Evolutionary conservation across 768 basidiomycete species (phyloP).

Genomic region (Xerocomus spinulosus): DNA sequence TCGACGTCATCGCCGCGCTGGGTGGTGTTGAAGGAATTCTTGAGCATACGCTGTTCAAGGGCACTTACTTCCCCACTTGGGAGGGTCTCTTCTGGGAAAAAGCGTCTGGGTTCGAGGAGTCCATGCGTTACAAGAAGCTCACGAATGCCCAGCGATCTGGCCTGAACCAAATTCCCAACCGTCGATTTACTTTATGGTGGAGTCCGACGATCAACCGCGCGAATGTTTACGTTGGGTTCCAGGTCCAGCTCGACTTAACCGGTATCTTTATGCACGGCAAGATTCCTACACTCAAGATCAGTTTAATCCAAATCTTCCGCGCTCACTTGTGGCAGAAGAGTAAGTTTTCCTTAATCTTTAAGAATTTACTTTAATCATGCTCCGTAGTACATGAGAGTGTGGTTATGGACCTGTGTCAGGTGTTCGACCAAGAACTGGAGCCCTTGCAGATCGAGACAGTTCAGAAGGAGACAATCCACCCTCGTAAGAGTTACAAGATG

Average conservation of each 20-base stretch:
- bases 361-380: slow-evolving; percentile 11
- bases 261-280: slow-evolving; percentile 99
- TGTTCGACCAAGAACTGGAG: slow-evolving; percentile 98
- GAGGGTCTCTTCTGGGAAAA: slow-evolving; percentile 99
- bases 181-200: slow-evolving; percentile 99
- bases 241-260: slow-evolving; percentile 96
- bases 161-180: slow-evolving; percentile 96
- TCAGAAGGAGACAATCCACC: slow-evolving; percentile 99
- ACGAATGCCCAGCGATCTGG: slow-evolving; percentile 99
- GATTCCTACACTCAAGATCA: slow-evolving; percentile 97
- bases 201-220: slow-evolving; percentile 98
- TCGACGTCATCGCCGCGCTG: slow-evolving; percentile 96
- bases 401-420: slow-evolving; percentile 96
- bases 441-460: slow-evolving; percentile 98
- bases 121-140: slow-evolving; percentile 93
- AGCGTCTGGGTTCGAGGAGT: slow-evolving; percentile 94
- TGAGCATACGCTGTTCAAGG: slow-evolving; percentile 96
- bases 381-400: slow-evolving; percentile 79
- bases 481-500: slow-evolving; percentile 99
- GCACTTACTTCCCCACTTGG: slow-evolving; percentile 97
- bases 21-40: slow-evolving; percentile 96
- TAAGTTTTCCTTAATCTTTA: slow-evolving; percentile 38
- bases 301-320: slow-evolving; percentile 99
- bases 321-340: slow-evolving; percentile 99
- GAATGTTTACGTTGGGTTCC: slow-evolving; percentile 99